phyloP scores from a whole-genome alignment of 169 alveolate genomes.

The Plasmodium ovale region DNA sequence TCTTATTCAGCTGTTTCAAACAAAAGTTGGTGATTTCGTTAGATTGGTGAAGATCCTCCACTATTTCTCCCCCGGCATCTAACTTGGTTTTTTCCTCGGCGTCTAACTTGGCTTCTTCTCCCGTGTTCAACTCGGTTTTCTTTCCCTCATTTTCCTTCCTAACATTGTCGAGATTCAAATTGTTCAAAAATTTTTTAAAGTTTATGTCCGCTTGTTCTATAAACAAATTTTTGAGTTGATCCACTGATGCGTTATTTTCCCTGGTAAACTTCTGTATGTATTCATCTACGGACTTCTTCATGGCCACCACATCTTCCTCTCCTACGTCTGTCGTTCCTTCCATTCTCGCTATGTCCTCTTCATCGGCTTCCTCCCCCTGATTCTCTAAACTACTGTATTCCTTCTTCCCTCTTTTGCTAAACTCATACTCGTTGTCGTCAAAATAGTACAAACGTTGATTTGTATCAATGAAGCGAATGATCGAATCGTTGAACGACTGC shows the following conservation, averaged over 20 bases:
- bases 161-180: background rate
- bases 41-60: background rate
- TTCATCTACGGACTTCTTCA: conserved; percentile 37
- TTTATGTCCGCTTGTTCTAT: conserved; percentile 52
- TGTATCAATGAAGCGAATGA: conserved; percentile 21
- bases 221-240: conserved; percentile 25
- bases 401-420: background rate
- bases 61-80: no score
- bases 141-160: background rate
- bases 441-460: conserved; percentile 38
- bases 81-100: background rate
- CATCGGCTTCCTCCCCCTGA: background rate
- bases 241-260: conserved; percentile 7
- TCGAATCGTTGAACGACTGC: conserved; percentile 50
- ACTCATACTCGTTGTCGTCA: conserved; percentile 3
- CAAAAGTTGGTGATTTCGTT: conserved; percentile 18
- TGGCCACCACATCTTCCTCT: conserved; percentile 29
- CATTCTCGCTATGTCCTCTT: no score
- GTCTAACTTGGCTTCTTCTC: background rate
- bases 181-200: conserved; percentile 19
- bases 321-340: no score
- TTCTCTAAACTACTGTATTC: background rate
- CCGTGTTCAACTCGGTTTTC: background rate
- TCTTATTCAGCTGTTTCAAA: conserved; percentile 14
- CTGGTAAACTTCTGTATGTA: conserved; percentile 30